These are phyloP conservation scores for Kregervanrija delftensis DNA, from an alignment of 805 yeast species.

Conservation along the genomic window DNA sequence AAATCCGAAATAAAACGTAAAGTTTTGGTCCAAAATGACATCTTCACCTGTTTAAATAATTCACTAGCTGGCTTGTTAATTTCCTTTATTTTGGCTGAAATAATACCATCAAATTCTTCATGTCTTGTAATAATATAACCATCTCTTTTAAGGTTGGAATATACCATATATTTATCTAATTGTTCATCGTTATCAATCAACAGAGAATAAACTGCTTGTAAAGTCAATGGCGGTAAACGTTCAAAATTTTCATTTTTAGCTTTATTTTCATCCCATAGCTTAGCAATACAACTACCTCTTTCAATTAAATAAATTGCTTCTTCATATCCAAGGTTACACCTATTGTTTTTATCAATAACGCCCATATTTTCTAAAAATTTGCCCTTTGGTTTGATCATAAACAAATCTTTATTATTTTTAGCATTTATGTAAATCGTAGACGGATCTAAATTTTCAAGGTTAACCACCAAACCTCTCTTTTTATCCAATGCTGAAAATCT, in stretches of 20 bases:
- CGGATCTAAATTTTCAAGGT: constrained; percentile 18
- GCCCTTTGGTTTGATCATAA: constrained; percentile 53
- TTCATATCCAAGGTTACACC: constrained; percentile 45
- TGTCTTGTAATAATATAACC: constrained; percentile 60
- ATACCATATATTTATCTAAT: constrained; percentile 57
- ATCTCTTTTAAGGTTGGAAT: constrained; percentile 63
- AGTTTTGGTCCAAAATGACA: constrained; percentile 9
- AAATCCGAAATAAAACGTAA: background rate
- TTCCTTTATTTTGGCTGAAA: background rate
- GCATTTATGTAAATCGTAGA: constrained; percentile 19
- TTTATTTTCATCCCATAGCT: constrained; percentile 15
- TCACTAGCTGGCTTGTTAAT: background rate
- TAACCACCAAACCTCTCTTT: constrained; percentile 36
- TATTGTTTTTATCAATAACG: constrained; percentile 38
- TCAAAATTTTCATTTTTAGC: constrained; percentile 21
- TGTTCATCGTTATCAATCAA: constrained; percentile 32
- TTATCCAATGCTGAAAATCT: constrained; percentile 64
- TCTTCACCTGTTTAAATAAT: constrained; percentile 2
- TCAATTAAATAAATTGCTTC: constrained; percentile 77
- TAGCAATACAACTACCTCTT: constrained; percentile 52
- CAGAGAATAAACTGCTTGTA: constrained; percentile 58
- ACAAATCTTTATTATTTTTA: constrained; percentile 5
- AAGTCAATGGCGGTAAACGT: constrained; percentile 37
- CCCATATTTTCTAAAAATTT: constrained; percentile 73
- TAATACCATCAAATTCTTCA: constrained; percentile 7